Base-by-base conservation (phyloP, 2,329 filamentous ascomycete genomes). In the Penicillium hesseltinei region DNA sequence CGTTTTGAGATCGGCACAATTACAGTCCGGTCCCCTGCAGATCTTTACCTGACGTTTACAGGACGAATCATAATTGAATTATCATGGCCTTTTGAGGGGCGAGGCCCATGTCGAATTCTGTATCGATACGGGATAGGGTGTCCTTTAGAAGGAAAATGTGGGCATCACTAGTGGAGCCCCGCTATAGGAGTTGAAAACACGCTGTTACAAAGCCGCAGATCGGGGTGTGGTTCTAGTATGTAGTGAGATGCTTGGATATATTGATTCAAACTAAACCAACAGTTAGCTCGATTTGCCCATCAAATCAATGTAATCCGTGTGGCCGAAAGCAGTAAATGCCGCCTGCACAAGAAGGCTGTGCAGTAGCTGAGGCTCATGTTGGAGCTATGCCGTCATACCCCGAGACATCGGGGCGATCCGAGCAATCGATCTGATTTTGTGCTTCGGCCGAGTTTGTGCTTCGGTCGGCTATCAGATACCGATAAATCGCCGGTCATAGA, bases 21-120 rank as follows among this genome's bases (percentile, higher is more conserved):
- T 51, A 51, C 38, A 51, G 49, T 58, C 52, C 36, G 38, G 47
- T 57, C 59, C 63, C 63, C 64, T 66, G 63, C 63, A 66, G 63
- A 66, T 66, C 64, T 59, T 53, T 53, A 39, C 54, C 60, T 66
- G 61, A 66, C 58, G 53, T 61, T 36, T 58, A 33, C 23, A 33
- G 27, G 43, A 57, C 63, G 49, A 61, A 62, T 66, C 58, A 64
- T 57, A 51, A 50, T 44, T 31, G 53, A 27, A 29, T 46, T 39
- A 21, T 38, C 19, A 21, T 23, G 36, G 45, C 15, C 15, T 49
- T 48, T 44, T 42, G 49, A 58, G 49, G 42, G 54, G 55, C 56
- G 50, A 59, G 56, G 54, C 58, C 54, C 51, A 29, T 62, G 49
- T 54, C 21, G 39, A 27, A 44, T 53, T 57, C 44, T 48, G 51